Conservation (phyloP, 192 early-diverging fungal genomes). For the Backusella parvicylindrica region DNA sequence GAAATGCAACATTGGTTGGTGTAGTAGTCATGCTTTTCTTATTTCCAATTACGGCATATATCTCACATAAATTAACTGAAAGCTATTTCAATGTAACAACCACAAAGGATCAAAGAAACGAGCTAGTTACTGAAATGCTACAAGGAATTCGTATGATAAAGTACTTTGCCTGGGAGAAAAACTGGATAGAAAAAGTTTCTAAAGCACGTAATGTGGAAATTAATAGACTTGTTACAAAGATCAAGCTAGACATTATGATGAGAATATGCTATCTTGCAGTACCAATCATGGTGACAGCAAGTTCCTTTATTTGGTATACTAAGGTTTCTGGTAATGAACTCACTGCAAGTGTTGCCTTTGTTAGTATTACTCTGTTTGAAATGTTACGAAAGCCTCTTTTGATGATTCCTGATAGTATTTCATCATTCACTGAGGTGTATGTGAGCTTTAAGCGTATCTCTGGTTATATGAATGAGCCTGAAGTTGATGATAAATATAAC, state of each 20-base stretch:
- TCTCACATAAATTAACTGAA: constrained; percentile 20
- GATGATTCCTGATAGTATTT: constrained; percentile 74
- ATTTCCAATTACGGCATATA: constrained; percentile 31
- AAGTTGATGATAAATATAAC: constrained; percentile 60
- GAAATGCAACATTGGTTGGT: constrained; percentile 33
- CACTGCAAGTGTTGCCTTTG: constrained; percentile 69
- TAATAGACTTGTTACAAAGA: constrained; percentile 27
- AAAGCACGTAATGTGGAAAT: constrained; percentile 17
- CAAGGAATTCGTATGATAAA: constrained; percentile 52
- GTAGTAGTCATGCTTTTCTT: constrained; percentile 36
- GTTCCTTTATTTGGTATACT: constrained; percentile 57
- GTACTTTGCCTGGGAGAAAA: constrained; percentile 52
- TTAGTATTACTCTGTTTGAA: constrained; percentile 85
- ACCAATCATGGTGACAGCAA: constrained; percentile 50
- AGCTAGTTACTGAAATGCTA: constrained; percentile 55
- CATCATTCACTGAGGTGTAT: constrained; percentile 66
- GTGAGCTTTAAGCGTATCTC: constrained; percentile 76
- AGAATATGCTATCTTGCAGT: constrained; percentile 30
- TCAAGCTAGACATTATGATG: constrained; percentile 7
- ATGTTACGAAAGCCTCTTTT: constrained; percentile 79
- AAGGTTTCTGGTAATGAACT: constrained; percentile 43
- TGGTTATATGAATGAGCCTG: constrained; percentile 74
- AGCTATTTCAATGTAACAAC: constrained; percentile 38
- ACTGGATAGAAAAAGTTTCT: constrained; percentile 20
- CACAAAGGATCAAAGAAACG: constrained; percentile 61